Conservation (phyloP, 2,329 filamentous ascomycete species). For the Ophiosphaerella herpotricha region DNA sequence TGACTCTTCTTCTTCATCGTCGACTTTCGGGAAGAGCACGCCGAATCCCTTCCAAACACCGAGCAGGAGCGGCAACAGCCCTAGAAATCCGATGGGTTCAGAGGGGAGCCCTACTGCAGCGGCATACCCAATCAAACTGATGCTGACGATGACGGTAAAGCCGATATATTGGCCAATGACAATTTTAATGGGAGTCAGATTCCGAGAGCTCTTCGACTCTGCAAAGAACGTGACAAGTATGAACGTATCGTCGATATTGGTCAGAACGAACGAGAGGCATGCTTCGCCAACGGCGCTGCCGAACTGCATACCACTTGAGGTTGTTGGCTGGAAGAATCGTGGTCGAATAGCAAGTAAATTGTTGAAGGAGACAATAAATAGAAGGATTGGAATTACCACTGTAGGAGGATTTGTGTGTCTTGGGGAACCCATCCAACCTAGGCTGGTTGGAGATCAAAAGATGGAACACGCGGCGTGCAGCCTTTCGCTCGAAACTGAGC, state of each 20-base stretch:
- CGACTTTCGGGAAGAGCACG: background rate
- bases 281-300: background rate
- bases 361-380: no score
- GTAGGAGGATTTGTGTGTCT: no score
- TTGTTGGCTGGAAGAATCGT: no score
- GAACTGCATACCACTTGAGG: no score
- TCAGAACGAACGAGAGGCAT: background rate
- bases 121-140: background rate
- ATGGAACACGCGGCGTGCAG: no score
- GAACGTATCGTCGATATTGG: background rate
- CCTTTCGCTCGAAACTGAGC: no score
- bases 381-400: no score
- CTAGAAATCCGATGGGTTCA: background rate
- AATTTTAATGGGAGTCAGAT: background rate
- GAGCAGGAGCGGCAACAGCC: background rate
- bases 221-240: background rate
- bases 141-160: background rate
- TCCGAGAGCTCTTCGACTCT: background rate
- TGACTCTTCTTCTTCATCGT: background rate
- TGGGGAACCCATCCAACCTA: no score
- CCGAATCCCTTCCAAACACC: background rate
- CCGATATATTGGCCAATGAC: background rate
- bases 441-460: no score
- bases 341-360: no score
- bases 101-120: background rate